Evolutionary conservation across 768 basidiomycete genomes (phyloP).

Genomic region (Boletus huronensis): DNA sequence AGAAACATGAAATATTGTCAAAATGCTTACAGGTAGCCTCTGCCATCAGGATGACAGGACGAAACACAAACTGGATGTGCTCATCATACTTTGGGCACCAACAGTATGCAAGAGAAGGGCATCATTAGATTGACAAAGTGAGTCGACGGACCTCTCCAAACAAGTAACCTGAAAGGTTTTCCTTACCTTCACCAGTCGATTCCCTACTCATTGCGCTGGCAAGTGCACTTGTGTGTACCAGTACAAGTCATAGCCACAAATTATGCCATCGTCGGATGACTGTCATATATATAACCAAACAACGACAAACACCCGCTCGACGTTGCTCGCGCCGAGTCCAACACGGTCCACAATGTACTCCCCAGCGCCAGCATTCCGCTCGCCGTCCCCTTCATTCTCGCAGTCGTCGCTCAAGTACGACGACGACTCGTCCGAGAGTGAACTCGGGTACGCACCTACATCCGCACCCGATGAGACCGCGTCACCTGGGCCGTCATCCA

Average conservation of each 20-base stretch:
- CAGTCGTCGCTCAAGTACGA: constrained; percentile 29
- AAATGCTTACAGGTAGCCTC: not conserved
- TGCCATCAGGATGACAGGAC: not conserved
- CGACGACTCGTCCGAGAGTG: constrained; percentile 26
- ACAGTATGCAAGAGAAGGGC: not conserved
- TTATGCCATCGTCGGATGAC: too few species aligned
- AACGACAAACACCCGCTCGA: constrained; percentile 19
- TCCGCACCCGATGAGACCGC: constrained; percentile 14
- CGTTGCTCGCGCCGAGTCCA: not conserved
- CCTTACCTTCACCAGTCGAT: not conserved
- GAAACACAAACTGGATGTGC: not conserved
- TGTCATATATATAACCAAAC: constrained; percentile 8
- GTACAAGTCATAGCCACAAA: too few species aligned
- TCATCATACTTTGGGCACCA: not conserved
- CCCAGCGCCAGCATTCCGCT: constrained; percentile 38
- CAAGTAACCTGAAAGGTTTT: not conserved
- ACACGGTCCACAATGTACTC: constrained; percentile 32
- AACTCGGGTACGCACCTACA: constrained; percentile 13
- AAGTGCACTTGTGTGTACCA: not conserved
- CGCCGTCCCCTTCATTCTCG: constrained; percentile 40
- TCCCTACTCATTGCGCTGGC: not conserved
- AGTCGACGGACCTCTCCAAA: not conserved
- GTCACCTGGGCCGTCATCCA: constrained; percentile 23
- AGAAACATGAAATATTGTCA: not conserved
- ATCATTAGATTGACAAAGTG: not conserved